Base-by-base conservation (phyloP, 345 rosid genomes). In the Brassica juncea region DNA sequence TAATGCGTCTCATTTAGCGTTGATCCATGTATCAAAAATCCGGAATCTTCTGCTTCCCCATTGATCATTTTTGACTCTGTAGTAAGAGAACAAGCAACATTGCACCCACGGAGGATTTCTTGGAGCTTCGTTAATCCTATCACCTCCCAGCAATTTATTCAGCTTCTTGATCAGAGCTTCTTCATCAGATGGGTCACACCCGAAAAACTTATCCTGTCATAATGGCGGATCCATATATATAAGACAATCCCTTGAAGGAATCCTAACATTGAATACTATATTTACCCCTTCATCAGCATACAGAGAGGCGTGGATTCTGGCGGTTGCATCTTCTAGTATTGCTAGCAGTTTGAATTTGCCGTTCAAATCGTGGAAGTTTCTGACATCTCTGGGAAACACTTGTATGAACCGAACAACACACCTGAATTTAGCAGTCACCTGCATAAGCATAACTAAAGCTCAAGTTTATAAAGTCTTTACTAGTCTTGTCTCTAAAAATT, bases 21-120 rank as follows among this genome's bases (percentile, higher is more conserved):
- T 79, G 34, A 79, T 68, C 78, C 78, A 74, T 42, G 82, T 80
- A 68, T 68, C 78, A 37, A 80, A 80, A 23, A 80, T 68, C 2
- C 82, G 16, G 11, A 74, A 80, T 62, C 71, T 80, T 68, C 79
- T 74, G 71, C 71, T 80, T 61, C 74, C 82, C 79, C 79, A 80
- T 35, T 37, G 78, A 80, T 80, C 79, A 2, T 2, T 73, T 52
- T 80, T 68, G 75, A 68, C 1, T 47, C 5, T 62, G 75, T 80
- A 80, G 27, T n/a, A 80, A 12, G 83, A 80, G 75, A 74, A 37
- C 28, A 80, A 52, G 60, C 79, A 80, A 70, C 83, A 80, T 69
- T 80, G 83, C 52, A 80, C 79, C 83, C 79, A 74, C 62, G 79
- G 79, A 27, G 83, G 79, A 54, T 74, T 37, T 54, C 79, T 80